Evolutionary conservation across 2,329 filamentous ascomycete species (phyloP), one percentile per base, ranked within the genome.

Genomic region (Chlorencoelia australis): DNA sequence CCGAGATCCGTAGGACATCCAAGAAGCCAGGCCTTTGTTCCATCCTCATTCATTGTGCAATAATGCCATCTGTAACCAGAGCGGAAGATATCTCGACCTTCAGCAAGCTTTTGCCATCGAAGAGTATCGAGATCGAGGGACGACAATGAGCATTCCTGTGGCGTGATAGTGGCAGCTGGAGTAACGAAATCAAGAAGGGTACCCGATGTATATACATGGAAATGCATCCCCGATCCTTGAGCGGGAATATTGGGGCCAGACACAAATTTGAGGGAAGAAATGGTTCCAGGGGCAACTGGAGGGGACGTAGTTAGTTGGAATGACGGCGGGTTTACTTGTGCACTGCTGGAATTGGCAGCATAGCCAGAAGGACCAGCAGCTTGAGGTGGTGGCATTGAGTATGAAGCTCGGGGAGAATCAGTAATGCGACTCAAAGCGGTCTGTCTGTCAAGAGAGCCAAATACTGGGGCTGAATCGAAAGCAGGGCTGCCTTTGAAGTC

Each of bases 21-120:
- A n/a, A 98, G 70, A 16, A 98, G 68, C 88, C 91, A 98, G 6
- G 87, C 91, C 56, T 94, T 94, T 5, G 91, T 95, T 5, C 89
- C 89, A 51, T 94, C 85, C 42, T 91, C 80, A 55, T 95, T 93
- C 62, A 95, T 82, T 3, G 87, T 94, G 58, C 91, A 96, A 57
- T 98, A 98, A 59, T 96, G 89, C 91, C 91, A 98, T 41, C 89
- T 77, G 58, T 91, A 96, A n/a, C 82, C 85, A 0, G 78, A 68
- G 49, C 83, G 83, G 62, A 95, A 98, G 21, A 98, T 80, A 55
- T 98, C 91, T 33, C 85, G 82, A 3, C 91, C 91, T 53, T 95
- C 89, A 1, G 89, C 91, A 13, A 98, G 69, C 56, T 88, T 93
- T 59, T 94, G 87, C 91, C 91, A 98, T 31, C 88, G 79, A 33